Base-by-base conservation (phyloP, 2,329 filamentous ascomycete species). In the Alternaria sp. region DNA sequence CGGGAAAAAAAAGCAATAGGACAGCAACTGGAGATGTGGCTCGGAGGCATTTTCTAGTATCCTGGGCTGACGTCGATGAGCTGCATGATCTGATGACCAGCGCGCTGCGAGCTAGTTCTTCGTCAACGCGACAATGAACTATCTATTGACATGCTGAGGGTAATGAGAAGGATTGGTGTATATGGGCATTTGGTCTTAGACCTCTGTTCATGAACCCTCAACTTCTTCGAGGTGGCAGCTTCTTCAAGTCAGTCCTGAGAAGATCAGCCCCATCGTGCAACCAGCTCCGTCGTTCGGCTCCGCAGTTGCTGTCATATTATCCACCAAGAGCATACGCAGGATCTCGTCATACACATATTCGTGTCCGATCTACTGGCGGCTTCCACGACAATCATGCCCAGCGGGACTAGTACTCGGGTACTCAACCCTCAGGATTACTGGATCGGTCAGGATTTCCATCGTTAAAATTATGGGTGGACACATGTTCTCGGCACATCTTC, bases 341-440 rank as follows among this genome's bases (percentile, higher is more conserved):
- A 69, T 68, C 64, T 71, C 54, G 65, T 67, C 62, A 67, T 65
- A 65, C 65, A 58, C 62, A 19, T 69, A 45, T 57, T 64, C 59
- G 61, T 65, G 50, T 43, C 61, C 58, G 52, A 64, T 63, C 46
- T 43, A 67, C n/a, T 47, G 49, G 46, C 51, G 40, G 56, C 51
- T 55, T 54, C 51, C n/a, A 51, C 56, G 45, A 47, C 59, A 57
- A 56, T 25, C 28, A 19, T 21, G 56, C 54, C 45, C n/a, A 56
- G 49, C 30, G 44, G 19, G 36, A 43, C 60, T 47, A 57, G 50
- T 21, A 6, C n/a, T 51, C 47, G 46, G 58, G 30, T 50, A 44
- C 32, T 46, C 30, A 58, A 43, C 47, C 23, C 47, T 23, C 17
- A 21, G 44, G n/a, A 43, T 51, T 19, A 45, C 30, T 44, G 40